Base-by-base conservation (phyloP, 805 yeast species). In the Wickerhamiella lipophila region DNA sequence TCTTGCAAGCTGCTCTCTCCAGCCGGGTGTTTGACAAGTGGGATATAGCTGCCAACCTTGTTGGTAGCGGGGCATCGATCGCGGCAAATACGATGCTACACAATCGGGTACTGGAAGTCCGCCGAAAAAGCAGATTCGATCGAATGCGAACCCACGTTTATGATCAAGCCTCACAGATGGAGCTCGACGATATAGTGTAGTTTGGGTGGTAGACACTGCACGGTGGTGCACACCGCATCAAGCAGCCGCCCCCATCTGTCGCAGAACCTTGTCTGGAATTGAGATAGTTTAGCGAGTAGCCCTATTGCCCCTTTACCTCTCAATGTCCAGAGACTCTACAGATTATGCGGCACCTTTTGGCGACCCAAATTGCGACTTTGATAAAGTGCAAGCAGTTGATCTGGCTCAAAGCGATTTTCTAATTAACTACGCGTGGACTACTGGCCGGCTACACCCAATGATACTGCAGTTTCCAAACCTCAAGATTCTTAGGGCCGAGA, bases 21-120 rank as follows among this genome's bases (percentile, higher is more conserved):
- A 55, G 60, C 43, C 66, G 72, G 15, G 50, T 46, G 9, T 68
- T 68, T 53, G 72, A 68, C 50, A 27, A 55, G 22, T 49, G 51
- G 16, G 72, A 68, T 51, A 67, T 68, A 29, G 52, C 59, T 25
- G 68, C 64, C 34, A 68, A 68, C 48, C 52, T 68, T 18, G 57
- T 56, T 7, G 72, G 72, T 13, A 57, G 66, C 27, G 18, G 53
- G 3, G 36, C 59, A 9, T 69, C 68, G 6, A 53, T 67, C 6
- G 54, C 52, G 12, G 26, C 63, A 13, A 62, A 60, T 19, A 57
- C 61, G 7, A 52, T 60, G 53, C 66, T 67, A 49, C 72, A 68
- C 53, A 64, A 60, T 32, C 58, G 69, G 40, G 55, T 59, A 26
- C 47, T 53, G 26, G 63, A 57, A 47, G 56, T 65, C 2, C 55